phyloP scores from a whole-genome alignment of 805 yeast species.

The Wickerhamomyces rabaulensis region DNA sequence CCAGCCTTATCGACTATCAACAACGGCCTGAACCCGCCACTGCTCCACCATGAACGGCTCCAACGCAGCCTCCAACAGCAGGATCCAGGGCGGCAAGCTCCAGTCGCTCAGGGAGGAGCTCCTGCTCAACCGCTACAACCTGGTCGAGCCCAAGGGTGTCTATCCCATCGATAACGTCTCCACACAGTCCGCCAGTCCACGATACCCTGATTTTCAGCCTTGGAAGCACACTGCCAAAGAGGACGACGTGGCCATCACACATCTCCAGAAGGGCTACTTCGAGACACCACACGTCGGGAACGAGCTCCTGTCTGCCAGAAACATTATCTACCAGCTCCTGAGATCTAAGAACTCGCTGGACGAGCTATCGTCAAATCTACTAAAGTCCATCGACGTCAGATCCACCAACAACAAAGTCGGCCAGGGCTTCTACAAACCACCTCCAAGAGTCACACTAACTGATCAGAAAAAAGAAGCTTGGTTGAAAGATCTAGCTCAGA shows the following conservation, averaged over 20 bases:
- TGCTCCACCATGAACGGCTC: not conserved
- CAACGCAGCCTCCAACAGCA: not conserved
- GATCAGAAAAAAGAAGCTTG: constrained; percentile 82
- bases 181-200: constrained; percentile 11
- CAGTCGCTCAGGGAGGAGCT: constrained; percentile 22
- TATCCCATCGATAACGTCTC: constrained; percentile 25
- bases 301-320: constrained; percentile 69
- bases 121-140: constrained; percentile 25
- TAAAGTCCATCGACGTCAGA: constrained; percentile 43
- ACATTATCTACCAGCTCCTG: constrained; percentile 35
- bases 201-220: constrained; percentile 67
- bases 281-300: constrained; percentile 58
- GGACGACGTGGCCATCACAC: constrained; percentile 45
- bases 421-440: constrained; percentile 62
- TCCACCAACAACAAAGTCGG: constrained; percentile 39
- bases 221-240: constrained; percentile 62
- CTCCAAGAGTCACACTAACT: constrained; percentile 86
- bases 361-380: constrained; percentile 42
- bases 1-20: not conserved
- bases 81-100: not conserved
- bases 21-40: not conserved
- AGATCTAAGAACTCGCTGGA: constrained; percentile 33
- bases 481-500: constrained; percentile 74
- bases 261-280: constrained; percentile 65
- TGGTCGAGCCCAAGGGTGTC: constrained; percentile 29